Conservation (phyloP, 2,329 filamentous ascomycete species). For the Macrophomina phaseolina region DNA sequence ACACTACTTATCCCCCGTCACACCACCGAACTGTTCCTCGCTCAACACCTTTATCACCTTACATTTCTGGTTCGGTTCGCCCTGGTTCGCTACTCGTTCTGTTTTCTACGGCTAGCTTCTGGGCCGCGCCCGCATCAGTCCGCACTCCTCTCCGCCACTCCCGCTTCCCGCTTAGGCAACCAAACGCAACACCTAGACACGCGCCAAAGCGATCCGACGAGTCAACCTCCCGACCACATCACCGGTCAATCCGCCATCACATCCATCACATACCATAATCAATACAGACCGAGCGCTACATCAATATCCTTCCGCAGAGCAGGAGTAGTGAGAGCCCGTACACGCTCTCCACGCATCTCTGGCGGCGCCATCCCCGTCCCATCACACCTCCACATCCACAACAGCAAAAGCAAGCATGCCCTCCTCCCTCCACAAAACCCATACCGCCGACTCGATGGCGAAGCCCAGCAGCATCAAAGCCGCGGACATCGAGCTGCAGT, state of each 20-base stretch:
- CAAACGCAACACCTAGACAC: slow-evolving; percentile 7
- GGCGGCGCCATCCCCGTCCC: too few relatives aligned
- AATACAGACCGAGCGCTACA: too few relatives aligned
- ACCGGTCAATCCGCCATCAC: too few relatives aligned
- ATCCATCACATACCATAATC: not conserved
- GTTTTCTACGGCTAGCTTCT: too few relatives aligned
- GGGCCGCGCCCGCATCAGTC: not conserved
- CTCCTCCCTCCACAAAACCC: slow-evolving; percentile 1
- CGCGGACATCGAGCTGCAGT: slow-evolving; percentile 4
- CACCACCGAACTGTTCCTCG: not conserved
- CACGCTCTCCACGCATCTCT: too few relatives aligned
- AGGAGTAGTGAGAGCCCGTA: too few relatives aligned
- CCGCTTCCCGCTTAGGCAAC: slow-evolving; percentile 20
- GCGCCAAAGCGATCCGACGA: not conserved
- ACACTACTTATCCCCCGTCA: not conserved
- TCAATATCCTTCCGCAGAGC: too few relatives aligned
- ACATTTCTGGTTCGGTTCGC: not conserved
- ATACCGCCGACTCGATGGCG: not conserved
- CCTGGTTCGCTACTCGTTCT: not conserved
- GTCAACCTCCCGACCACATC: not conserved
- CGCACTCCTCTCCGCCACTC: not conserved
- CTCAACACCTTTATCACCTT: not conserved
- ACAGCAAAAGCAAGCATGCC: not conserved
- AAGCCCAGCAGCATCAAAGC: not conserved
- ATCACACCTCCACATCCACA: too few relatives aligned